These are phyloP conservation scores for Dothideomycetidae sp. DNA, from an alignment of 2,329 filamentous ascomycete species.

Conservation along the genomic window DNA sequence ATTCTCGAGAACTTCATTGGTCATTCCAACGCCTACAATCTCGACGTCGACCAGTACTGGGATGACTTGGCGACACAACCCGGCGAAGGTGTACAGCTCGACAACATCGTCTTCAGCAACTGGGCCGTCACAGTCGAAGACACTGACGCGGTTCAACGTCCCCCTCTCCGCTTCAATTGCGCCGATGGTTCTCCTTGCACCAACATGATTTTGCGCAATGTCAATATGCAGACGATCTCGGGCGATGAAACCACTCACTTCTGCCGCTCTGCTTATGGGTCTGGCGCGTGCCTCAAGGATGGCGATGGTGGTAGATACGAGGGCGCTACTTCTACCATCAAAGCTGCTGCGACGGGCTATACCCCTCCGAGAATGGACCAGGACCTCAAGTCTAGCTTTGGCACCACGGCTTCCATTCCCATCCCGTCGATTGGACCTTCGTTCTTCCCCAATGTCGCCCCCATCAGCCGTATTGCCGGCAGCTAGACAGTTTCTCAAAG, in stretches of 20 bases:
- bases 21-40: constrained; percentile 43
- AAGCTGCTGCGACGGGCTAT: constrained; percentile 25
- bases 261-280: constrained; percentile 37
- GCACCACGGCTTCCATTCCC: constrained; percentile 25
- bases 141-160: constrained; percentile 32
- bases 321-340: constrained; percentile 23
- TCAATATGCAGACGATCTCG: constrained; percentile 39
- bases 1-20: constrained; percentile 46
- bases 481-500: too few relatives aligned
- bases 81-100: constrained; percentile 39
- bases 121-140: constrained; percentile 43
- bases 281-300: constrained; percentile 32
- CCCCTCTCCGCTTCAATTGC: constrained; percentile 41
- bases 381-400: constrained; percentile 20
- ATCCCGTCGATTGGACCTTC: constrained; percentile 28
- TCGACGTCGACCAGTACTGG: constrained; percentile 44
- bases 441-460: constrained; percentile 27
- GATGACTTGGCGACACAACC: constrained; percentile 25
- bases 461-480: constrained; percentile 15
- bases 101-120: constrained; percentile 39
- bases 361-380: constrained; percentile 25
- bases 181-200: constrained; percentile 38
- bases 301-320: constrained; percentile 20
- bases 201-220: constrained; percentile 36
- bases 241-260: constrained; percentile 16